phyloP scores from a whole-genome alignment of 176 grass and related monocot species.

The Leersia perrieri region DNA sequence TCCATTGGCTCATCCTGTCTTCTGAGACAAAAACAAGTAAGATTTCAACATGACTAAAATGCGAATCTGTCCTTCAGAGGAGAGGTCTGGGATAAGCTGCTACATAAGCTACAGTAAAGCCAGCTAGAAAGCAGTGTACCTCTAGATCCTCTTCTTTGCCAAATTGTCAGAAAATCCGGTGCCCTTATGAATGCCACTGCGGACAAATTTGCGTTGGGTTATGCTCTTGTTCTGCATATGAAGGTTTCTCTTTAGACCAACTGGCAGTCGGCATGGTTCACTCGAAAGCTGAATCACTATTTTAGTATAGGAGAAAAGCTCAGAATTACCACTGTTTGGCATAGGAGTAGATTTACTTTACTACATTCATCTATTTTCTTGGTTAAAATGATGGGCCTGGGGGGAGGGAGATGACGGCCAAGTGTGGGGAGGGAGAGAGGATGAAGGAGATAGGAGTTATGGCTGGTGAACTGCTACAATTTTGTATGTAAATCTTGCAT shows the following conservation, averaged over 20 bases:
- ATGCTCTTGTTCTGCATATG: conserved; percentile 19
- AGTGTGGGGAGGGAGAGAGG: too few relatives aligned
- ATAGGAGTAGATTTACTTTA: too few relatives aligned
- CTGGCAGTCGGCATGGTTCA: not conserved
- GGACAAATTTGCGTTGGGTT: not conserved
- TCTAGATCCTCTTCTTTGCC: conserved; percentile 17
- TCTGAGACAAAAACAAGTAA: not conserved
- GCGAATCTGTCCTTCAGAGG: not conserved
- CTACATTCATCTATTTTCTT: too few relatives aligned
- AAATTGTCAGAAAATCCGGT: not conserved
- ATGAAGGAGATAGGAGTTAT: too few relatives aligned
- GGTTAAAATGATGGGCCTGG: too few relatives aligned
- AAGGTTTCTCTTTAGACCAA: not conserved
- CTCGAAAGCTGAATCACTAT: not conserved
- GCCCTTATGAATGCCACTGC: not conserved
- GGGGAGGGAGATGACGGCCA: too few relatives aligned
- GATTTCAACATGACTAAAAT: conserved; percentile 2
- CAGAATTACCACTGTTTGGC: not conserved
- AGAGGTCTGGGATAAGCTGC: not conserved
- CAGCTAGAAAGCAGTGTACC: conserved; percentile 23
- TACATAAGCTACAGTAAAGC: conserved; percentile 36
- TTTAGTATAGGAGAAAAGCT: too few relatives aligned
- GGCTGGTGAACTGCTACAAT: too few relatives aligned
- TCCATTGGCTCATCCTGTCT: not conserved
- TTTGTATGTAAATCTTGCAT: too few relatives aligned